Conservation (phyloP, 306 rosid genomes). For the Vigna reflexopilosa region DNA sequence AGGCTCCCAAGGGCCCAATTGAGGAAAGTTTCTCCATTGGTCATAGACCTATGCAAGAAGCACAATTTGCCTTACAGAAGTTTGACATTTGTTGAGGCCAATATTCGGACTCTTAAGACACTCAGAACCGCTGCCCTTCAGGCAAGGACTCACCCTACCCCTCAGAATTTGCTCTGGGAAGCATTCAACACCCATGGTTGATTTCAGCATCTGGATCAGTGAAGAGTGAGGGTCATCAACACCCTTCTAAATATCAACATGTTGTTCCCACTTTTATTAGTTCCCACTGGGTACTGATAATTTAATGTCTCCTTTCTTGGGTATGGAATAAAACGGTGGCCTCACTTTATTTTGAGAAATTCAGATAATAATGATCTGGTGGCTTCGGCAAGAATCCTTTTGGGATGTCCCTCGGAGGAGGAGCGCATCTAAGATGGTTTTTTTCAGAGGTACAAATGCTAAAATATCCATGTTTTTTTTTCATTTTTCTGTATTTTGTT, state of each 20-base stretch:
- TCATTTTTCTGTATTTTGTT: neutral
- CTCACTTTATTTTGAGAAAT: neutral
- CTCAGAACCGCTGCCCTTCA: constrained; percentile 67
- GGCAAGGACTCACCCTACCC: constrained; percentile 55
- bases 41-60: constrained; percentile 74
- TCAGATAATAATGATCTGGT: neutral
- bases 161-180: constrained; percentile 74
- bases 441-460: neutral
- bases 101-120: constrained; percentile 58
- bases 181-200: constrained; percentile 76
- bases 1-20: constrained; percentile 71
- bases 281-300: neutral
- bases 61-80: constrained; percentile 79
- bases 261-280: neutral
- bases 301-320: neutral
- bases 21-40: constrained; percentile 73
- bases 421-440: neutral
- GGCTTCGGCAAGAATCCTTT: neutral
- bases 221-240: neutral
- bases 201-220: constrained; percentile 3
- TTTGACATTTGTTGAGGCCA: constrained; percentile 70
- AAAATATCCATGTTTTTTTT: neutral
- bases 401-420: neutral
- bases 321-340: neutral
- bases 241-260: neutral